Evolutionary conservation across 495 filamentous ascomycete species (phyloP).

Genomic region (Letharia columbiana): DNA sequence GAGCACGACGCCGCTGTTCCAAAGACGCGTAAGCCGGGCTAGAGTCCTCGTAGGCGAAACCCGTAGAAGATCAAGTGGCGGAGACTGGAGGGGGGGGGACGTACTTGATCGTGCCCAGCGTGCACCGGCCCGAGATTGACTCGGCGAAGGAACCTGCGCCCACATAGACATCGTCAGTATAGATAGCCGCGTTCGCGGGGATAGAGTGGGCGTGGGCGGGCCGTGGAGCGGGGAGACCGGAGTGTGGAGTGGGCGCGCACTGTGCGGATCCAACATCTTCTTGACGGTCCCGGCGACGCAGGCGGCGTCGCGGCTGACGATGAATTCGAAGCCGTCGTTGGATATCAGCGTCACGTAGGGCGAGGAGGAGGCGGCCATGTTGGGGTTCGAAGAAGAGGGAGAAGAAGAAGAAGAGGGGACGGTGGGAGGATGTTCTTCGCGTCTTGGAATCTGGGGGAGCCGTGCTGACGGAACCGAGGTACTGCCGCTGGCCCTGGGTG

Average conservation of each 20-base stretch:
- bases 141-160: constrained; percentile 62
- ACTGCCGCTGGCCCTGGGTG: too few relatives aligned
- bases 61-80: too few relatives aligned
- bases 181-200: background rate
- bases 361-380: constrained; percentile 20
- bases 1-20: constrained; percentile 61
- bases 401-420: too few relatives aligned
- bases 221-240: background rate
- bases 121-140: constrained; percentile 53
- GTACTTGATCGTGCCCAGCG: constrained; percentile 65
- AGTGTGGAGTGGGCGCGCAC: constrained; percentile 37
- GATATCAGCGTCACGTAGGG: constrained; percentile 80
- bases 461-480: background rate
- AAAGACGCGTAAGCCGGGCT: background rate
- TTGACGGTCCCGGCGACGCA: constrained; percentile 67
- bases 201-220: background rate
- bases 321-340: constrained; percentile 79
- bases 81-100: constrained; percentile 21
- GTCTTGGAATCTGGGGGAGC: background rate
- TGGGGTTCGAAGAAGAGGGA: background rate
- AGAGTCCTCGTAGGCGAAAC: background rate
- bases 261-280: constrained; percentile 74
- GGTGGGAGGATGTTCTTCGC: background rate
- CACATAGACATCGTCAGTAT: background rate
- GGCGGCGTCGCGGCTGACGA: constrained; percentile 69